Evolutionary conservation across 2,329 filamentous ascomycete species (phyloP), one percentile per base, ranked within the genome.

Genomic region (Botrytis aclada): DNA sequence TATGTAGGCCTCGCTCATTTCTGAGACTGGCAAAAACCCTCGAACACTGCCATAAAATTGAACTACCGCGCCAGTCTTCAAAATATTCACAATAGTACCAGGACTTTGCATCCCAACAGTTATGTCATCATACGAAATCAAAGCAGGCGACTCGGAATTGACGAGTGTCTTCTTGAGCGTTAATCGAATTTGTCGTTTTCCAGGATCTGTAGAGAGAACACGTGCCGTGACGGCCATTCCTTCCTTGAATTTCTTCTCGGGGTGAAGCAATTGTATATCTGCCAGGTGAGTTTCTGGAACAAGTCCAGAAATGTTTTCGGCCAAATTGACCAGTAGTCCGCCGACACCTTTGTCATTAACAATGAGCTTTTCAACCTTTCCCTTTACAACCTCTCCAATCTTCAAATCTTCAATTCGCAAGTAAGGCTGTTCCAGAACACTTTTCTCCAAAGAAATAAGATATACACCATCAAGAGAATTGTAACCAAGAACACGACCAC

Each of bases 1-100:
- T 79, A 99, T 98, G 80, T 92, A 98, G 18, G 95, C 94, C 81
- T 99, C 96, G 81, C 96, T 98, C 96, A 99, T 99, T 83, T 99
- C 95, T 1, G 93, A 93, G 0, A 97, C 91, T 3, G 96, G 96
- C 71, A 99, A 86, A 84, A 97, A 99, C 14, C 92, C 97, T 76
- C 90, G 89, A 32, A 99, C 86, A 14, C 86, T 84, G 29, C 94
- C 94, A 79, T 97, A 99, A 83, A 98, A 99, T 80, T 97, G 94
- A 70, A 99, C 92, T 29, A 95, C 89, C 18, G 96, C 96, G 74
- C 96, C 96, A 70, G 89, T 89, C 5, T 88, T 83, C 72, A 94
- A 86, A 18, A 99, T 85, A 76, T 92, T 97, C 77, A 97, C 87
- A 76, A 99, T 92, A 0, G 94, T 98, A 73, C 95, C 96, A 12